phyloP scores from a whole-genome alignment of 108 stramenopile genomes.

The Nannochloropsis gaditana region DNA sequence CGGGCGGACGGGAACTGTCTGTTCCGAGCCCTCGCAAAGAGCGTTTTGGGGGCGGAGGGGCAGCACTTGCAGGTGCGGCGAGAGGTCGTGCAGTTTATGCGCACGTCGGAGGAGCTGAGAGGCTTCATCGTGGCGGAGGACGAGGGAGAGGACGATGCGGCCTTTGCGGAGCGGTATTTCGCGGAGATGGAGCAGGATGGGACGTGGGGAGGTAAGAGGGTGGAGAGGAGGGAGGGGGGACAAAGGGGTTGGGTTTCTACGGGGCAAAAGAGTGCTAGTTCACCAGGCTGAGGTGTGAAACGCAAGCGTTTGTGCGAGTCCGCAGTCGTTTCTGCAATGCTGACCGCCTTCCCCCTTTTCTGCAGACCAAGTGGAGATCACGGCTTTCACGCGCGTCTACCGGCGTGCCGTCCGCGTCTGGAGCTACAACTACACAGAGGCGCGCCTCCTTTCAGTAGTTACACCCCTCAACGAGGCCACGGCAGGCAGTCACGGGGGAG shows the following conservation, averaged over 20 bases:
- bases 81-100: neutral
- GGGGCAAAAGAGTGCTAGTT: no score
- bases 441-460: neutral
- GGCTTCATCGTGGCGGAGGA: neutral
- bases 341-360: neutral
- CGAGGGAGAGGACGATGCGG: neutral
- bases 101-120: neutral
- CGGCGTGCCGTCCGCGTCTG: neutral
- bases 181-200: neutral
- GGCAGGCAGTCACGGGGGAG: neutral
- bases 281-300: no score
- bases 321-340: no score
- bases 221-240: neutral
- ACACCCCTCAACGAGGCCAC: neutral
- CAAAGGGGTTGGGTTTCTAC: neutral
- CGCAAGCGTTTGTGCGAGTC: no score
- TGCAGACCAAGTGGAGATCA: neutral
- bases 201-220: neutral
- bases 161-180: neutral
- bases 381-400: neutral
- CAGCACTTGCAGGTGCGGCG: neutral
- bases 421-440: constrained; percentile 9
- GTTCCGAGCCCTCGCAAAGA: neutral
- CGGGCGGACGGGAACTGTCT: neutral
- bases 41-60: neutral